Evolutionary conservation across 1,284 basidiomycete genomes (phyloP), one percentile per base, ranked within the genome.

Genomic region (Cryptococcus hybrid): DNA sequence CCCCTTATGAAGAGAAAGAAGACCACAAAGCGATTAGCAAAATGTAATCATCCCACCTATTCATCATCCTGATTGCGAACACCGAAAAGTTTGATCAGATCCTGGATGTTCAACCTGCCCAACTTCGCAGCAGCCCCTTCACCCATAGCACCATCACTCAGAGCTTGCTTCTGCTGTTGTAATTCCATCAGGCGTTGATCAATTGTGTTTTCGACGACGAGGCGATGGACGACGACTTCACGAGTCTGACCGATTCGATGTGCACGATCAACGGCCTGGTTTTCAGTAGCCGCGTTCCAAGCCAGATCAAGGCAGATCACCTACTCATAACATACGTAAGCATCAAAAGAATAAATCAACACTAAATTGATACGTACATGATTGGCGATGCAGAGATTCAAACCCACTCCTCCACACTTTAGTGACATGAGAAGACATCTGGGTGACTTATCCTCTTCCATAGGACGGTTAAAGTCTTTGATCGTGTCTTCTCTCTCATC

Each of bases 221-320:
- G 81, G 43, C 93, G 84, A 77, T 90, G 92, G 51, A 96, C 87
- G 39, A 89, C 80, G 55, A 93, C 90, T 1, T 88, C 88, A 63
- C 81, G 86, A 12, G 85, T 91, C 77, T 96, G 94, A 1, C 94
- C 94, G 59, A 97, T 96, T 5, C 94, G 86, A 76, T 97, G 94
- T 0, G 90, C 68, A 24, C 78, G 69, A 52, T 77, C 76, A 38
- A 73, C 64, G 2, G 76, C 75, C 63, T 76, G 74, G 24, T 67
- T 60, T 59, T 75, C 69, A 1, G 74, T 72, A 0, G 78, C 78
- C 0, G 72, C 66, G 60, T 75, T 75, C 77, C 77, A 80, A 12
- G 72, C 71, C 6, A 74, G 61, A 53, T 76, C 74, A 42, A 75
- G 61, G 40, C 58, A 64, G 53, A 74, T 69, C 18, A 71, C 68